Percentiles rank a stretch among this genome's conserved stretches.
Evolutionary conservation across 768 basidiomycete species (phyloP).

Genomic region (Suillus occidentalis): DNA sequence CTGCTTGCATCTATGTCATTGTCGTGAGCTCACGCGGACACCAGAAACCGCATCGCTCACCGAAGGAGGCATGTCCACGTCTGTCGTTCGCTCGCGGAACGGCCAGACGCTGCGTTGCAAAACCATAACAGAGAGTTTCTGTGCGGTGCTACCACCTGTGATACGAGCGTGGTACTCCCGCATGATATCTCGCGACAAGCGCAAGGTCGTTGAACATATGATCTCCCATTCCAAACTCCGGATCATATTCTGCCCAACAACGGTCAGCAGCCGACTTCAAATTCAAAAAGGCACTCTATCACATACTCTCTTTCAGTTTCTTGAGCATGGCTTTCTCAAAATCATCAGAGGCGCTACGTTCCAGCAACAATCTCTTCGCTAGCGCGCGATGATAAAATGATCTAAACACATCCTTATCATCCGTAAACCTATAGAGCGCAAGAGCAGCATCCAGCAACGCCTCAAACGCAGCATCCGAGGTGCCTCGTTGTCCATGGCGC

Average conservation of each 20-base stretch:
- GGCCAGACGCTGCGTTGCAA: conserved; percentile 92
- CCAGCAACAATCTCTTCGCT: conserved; percentile 85
- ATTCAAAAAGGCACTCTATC: background rate
- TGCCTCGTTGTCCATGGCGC: conserved; percentile 79
- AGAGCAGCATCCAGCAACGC: conserved; percentile 64
- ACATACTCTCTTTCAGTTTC: conserved; percentile 80
- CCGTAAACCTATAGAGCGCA: conserved; percentile 79
- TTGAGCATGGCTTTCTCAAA: conserved; percentile 83
- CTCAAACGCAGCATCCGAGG: conserved; percentile 64
- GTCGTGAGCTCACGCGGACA: conserved; percentile 10
- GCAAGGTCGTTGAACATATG: conserved; percentile 94
- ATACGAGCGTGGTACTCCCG: conserved; percentile 58
- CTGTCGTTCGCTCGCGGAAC: conserved; percentile 53
- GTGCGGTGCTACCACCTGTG: conserved; percentile 36
- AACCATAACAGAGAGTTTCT: conserved; percentile 72
- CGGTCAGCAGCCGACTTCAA: conserved; percentile 17
- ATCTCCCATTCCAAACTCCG: conserved; percentile 91
- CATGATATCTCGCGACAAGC: conserved; percentile 75
- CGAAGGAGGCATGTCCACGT: conserved; percentile 51
- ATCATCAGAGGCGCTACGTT: conserved; percentile 82
- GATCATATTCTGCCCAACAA: conserved; percentile 73
- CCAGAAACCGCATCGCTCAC: conserved; percentile 35
- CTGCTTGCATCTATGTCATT: conserved; percentile 62
- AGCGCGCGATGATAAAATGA: conserved; percentile 88
- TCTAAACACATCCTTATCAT: conserved; percentile 93